Percentiles rank a stretch among this genome's conserved stretches.
Evolutionary conservation across 2,329 filamentous ascomycete genomes (phyloP).

Genomic region (Alternaria burnsii): DNA sequence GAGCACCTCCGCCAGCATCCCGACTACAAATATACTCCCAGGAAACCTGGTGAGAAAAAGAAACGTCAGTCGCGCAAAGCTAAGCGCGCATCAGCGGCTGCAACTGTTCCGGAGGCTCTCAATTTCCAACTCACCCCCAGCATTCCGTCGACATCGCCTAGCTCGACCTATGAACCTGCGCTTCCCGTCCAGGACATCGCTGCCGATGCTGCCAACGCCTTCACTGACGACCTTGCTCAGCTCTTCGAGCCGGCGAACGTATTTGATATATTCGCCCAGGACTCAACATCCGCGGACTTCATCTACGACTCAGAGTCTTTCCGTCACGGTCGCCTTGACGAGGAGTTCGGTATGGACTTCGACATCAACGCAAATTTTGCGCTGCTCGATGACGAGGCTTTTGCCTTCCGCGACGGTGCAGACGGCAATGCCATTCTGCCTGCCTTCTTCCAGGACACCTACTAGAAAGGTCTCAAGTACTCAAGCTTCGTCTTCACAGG

Average conservation of each 20-base stretch:
- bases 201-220: neutral
- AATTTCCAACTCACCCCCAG: neutral
- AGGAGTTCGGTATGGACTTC: neutral
- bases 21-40: neutral
- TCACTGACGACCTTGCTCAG: neutral
- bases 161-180: neutral
- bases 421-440: constrained; percentile 33
- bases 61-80: neutral
- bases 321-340: neutral
- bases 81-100: neutral
- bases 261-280: neutral
- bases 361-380: neutral
- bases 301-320: neutral
- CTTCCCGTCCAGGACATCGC: neutral
- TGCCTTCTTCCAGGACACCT: constrained; percentile 5
- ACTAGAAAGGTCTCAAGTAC: neutral
- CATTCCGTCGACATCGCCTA: neutral
- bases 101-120: neutral
- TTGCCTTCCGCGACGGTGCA: constrained; percentile 29
- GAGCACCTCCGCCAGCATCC: neutral
- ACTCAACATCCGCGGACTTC: neutral
- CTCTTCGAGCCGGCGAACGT: neutral
- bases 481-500: neutral
- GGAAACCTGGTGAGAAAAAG: neutral
- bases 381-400: neutral